phyloP scores from a whole-genome alignment of 495 filamentous ascomycete species.

The Baudoinia panamericana region DNA sequence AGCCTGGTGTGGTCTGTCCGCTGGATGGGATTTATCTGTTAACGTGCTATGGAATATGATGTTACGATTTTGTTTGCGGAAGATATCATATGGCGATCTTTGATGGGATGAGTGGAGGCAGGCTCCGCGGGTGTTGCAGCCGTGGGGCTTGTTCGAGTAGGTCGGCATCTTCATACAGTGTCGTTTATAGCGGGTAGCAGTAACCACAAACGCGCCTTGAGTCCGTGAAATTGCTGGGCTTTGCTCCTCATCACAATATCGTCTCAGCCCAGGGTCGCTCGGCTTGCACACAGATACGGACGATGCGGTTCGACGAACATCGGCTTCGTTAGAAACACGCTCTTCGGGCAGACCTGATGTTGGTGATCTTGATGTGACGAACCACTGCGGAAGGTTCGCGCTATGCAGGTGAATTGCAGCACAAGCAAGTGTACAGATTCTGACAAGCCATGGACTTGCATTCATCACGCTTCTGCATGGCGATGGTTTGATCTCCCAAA shows the following conservation, averaged over 20 bases:
- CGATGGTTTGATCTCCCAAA: no score
- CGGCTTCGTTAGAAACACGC: conserved; percentile 1
- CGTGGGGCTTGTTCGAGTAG: not conserved
- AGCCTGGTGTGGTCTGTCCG: not conserved
- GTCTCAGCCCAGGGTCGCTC: no score
- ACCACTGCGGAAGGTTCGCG: no score
- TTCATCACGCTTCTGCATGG: no score
- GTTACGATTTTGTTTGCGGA: not conserved
- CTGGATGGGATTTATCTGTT: not conserved
- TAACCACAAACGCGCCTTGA: not conserved
- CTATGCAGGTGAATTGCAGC: no score
- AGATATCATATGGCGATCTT: not conserved
- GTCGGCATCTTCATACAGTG: not conserved
- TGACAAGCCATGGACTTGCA: no score
- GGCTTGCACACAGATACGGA: no score
- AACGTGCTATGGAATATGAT: conserved; percentile 6
- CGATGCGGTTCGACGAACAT: not conserved
- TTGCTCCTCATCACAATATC: no score
- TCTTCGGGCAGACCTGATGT: no score
- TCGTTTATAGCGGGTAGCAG: not conserved
- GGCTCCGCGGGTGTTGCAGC: not conserved
- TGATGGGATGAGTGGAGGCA: not conserved
- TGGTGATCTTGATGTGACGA: conserved; percentile 18
- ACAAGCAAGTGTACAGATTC: no score
- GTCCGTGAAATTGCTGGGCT: not conserved